These are phyloP conservation scores for Paraglomus occultum DNA, from an alignment of 192 early-diverging fungal genomes.

Conservation along the genomic window DNA sequence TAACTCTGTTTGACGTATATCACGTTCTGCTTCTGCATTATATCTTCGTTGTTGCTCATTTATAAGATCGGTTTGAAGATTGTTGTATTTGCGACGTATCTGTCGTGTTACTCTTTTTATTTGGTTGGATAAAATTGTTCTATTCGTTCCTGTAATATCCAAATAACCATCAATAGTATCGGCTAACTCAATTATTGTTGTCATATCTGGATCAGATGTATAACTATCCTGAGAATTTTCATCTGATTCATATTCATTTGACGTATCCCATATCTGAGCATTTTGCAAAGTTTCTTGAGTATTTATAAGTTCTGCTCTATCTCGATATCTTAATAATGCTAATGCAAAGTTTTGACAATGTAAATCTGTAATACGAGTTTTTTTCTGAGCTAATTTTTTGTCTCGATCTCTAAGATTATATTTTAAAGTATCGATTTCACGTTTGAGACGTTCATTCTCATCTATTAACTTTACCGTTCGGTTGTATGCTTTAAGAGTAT, in stretches of 20 bases:
- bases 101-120: constrained; percentile 9
- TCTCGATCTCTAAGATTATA: constrained; percentile 20
- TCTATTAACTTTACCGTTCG: constrained; percentile 19
- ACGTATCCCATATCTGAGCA: constrained; percentile 13
- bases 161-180: constrained; percentile 16
- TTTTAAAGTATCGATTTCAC: constrained; percentile 23
- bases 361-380: constrained; percentile 23
- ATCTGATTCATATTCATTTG: constrained; percentile 12
- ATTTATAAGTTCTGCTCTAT: constrained; percentile 21
- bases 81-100: constrained; percentile 15
- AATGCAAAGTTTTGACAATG: constrained; percentile 22
- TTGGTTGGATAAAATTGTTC: constrained; percentile 3
- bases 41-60: not conserved
- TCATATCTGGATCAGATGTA: not conserved
- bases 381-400: constrained; percentile 21
- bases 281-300: constrained; percentile 15
- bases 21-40: constrained; percentile 1
- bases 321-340: constrained; percentile 17
- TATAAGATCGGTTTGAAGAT: not conserved
- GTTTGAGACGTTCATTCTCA: constrained; percentile 22
- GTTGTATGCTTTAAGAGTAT: constrained; percentile 17
- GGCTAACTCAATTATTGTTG: constrained; percentile 15
- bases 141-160: constrained; percentile 1
- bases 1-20: constrained; percentile 1
- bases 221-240: constrained; percentile 10